Evolutionary conservation across 176 grass and related monocot species (phyloP).

Genomic region (Aechmea fasciata): DNA sequence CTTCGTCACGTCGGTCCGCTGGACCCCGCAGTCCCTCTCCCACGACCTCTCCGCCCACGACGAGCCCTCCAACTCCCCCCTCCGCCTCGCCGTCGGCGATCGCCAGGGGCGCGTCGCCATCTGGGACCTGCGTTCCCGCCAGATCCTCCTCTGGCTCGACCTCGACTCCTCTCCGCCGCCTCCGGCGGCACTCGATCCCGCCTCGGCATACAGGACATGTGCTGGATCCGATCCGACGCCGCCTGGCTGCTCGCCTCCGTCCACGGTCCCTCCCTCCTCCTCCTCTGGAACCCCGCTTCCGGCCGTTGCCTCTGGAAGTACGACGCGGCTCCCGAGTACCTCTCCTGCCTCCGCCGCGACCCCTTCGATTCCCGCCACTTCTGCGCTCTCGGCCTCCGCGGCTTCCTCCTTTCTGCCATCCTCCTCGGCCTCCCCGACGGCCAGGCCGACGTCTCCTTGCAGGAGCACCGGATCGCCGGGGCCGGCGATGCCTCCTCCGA

Average conservation of each 20-base stretch:
- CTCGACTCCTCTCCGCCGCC: constrained; percentile 40
- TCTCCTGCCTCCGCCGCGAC: constrained; percentile 80
- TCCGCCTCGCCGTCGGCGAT: constrained; percentile 69
- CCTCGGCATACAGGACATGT: constrained; percentile 77
- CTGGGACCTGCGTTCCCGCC: constrained; percentile 64
- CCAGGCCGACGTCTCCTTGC: constrained; percentile 47
- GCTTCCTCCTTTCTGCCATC: constrained; percentile 73
- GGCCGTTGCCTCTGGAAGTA: constrained; percentile 85
- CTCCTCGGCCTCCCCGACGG: constrained; percentile 16
- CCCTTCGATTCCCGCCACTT: constrained; percentile 82
- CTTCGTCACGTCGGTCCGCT: constrained; percentile 39
- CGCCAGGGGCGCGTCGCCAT: constrained; percentile 85
- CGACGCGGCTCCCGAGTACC: constrained; percentile 79
- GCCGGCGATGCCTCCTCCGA: constrained; percentile 44
- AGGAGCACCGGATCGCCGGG: constrained; percentile 50
- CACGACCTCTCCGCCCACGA: constrained; percentile 29
- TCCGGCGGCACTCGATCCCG: constrained; percentile 3
- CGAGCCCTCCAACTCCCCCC: constrained; percentile 43
- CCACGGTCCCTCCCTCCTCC: constrained; percentile 75
- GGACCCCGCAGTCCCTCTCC: constrained; percentile 34
- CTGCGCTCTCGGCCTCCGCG: constrained; percentile 63
- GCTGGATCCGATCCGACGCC: constrained; percentile 73
- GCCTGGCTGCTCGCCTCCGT: constrained; percentile 77
- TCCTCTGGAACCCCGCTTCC: constrained; percentile 57
- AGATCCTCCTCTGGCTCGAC: constrained; percentile 63